phyloP scores from a whole-genome alignment of 495 filamentous ascomycete genomes.

The Annulohypoxylon bovei region DNA sequence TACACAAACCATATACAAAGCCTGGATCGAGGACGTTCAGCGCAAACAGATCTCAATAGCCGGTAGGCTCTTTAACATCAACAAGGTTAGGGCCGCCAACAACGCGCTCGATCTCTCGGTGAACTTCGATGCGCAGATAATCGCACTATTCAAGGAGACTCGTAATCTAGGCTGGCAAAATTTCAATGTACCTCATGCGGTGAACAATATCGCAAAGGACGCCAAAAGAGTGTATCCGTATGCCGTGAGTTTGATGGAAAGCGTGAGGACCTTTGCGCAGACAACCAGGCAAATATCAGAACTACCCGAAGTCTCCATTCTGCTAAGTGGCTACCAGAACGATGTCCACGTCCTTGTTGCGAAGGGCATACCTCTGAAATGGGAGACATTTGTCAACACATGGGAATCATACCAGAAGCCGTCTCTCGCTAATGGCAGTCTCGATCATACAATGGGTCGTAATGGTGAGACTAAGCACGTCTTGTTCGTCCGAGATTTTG shows the following conservation, averaged over 20 bases:
- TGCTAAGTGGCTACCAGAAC: conserved; percentile 90
- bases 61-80: conserved; percentile 90
- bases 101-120: conserved; percentile 87
- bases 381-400: conserved; percentile 97
- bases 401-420: conserved; percentile 90
- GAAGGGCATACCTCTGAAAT: conserved; percentile 88
- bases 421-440: conserved; percentile 65
- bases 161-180: conserved; percentile 93
- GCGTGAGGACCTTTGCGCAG: conserved; percentile 87
- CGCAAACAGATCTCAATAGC: conserved; percentile 87
- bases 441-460: conserved; percentile 66
- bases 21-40: conserved; percentile 91
- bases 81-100: conserved; percentile 83
- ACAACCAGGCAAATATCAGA: conserved; percentile 81
- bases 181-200: conserved; percentile 88
- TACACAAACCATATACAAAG: conserved; percentile 90
- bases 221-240: conserved; percentile 97
- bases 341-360: conserved; percentile 81
- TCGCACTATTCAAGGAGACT: conserved; percentile 98
- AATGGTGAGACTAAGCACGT: conserved; percentile 90
- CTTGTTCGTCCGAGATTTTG: conserved; percentile 94
- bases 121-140: conserved; percentile 97
- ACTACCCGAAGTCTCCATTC: conserved; percentile 84
- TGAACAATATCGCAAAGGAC: conserved; percentile 96
- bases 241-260: conserved; percentile 98